A percentile compares a stretch with the other conserved stretches of the same genome.
These are phyloP conservation scores for Boletus reticuloceps DNA, from an alignment of 768 basidiomycete species.

Conservation along the genomic window DNA sequence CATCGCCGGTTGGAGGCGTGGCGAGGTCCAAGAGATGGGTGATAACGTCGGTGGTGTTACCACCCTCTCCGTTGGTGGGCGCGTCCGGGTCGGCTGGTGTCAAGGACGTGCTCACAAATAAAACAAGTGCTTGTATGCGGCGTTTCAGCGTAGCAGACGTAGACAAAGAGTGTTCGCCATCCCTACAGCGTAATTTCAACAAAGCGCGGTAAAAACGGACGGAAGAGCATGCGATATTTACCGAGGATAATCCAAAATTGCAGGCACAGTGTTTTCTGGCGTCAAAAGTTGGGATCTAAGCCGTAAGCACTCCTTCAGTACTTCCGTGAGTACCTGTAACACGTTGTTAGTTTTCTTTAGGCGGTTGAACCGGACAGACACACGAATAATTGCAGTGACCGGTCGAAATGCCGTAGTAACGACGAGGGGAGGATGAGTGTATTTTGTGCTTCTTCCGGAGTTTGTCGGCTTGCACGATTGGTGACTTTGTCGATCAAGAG, in stretches of 20 bases:
- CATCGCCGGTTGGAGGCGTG: constrained; percentile 31
- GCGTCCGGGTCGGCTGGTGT: constrained; percentile 30
- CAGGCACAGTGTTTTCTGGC: constrained; percentile 36
- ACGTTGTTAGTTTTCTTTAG: neutral
- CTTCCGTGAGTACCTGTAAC: constrained; percentile 56
- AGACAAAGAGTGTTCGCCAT: constrained; percentile 55
- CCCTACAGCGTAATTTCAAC: constrained; percentile 35
- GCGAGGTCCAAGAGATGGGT: constrained; percentile 49
- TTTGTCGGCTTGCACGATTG: constrained; percentile 65
- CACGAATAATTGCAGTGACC: constrained; percentile 52
- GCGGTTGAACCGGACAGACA: constrained; percentile 18
- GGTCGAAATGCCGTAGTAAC: constrained; percentile 55
- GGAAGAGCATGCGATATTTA: constrained; percentile 22
- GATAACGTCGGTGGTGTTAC: constrained; percentile 42
- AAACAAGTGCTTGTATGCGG: constrained; percentile 65
- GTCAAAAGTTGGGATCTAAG: constrained; percentile 45
- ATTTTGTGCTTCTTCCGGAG: constrained; percentile 52
- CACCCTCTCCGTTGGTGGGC: constrained; percentile 7
- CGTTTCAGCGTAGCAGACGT: constrained; percentile 46
- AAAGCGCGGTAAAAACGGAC: neutral
- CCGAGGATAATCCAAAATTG: constrained; percentile 59
- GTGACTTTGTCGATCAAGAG: constrained; percentile 78
- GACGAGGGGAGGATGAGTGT: constrained; percentile 66
- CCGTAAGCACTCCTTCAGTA: constrained; percentile 64
- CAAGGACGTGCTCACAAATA: constrained; percentile 58